Evolutionary conservation across 352 stramenopile genomes (phyloP), one percentile per base, ranked within the genome.

Genomic region (Pythium oligandrum): DNA sequence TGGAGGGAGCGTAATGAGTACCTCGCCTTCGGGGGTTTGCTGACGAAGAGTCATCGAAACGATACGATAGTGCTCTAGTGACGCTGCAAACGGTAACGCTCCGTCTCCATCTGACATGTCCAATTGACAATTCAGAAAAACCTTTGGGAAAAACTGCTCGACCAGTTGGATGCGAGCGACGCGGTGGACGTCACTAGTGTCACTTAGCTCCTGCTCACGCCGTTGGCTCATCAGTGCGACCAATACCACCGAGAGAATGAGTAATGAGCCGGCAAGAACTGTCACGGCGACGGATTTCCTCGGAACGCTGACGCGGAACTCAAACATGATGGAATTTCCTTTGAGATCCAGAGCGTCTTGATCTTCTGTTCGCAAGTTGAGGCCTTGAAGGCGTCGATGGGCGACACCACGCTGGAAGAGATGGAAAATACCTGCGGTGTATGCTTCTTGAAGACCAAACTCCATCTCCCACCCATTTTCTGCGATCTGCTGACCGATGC

Each of bases 91-190:
- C 17, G 17, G 17, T 26, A 26, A 26, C 17, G 17, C 17, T 26
- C 17, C 17, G 17, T 26, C 17, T 26, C 17, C 17, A 26, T 26
- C 17, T 26, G 17, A 26, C 17, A 26, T 26, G 17, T 26, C 17
- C 17, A 26, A 26, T 26, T 26, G 17, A 37, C 50, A 58, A 36
- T 59, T 55, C 17, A 64, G 34, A 38, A 64, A 64, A 33, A 56
- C 12, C 52, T 64, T 64, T n/a, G 57, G 57, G 42, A 64, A 64
- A 32, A 64, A 64, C 40, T 57, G 57, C 6, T 64, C 57, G 10
- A 64, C 51, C 31, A 64, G 57, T 10, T 59, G 57, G 8, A 64
- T 49, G 30, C 57, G 51, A 31, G 57, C 57, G 33, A 64, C 47
- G 40, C 57, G 57, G 46, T 64, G 57, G 9, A 64, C 57, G 39